Base-by-base conservation (phyloP, 2,329 filamentous ascomycete genomes). In the Aquanectria penicillioides region DNA sequence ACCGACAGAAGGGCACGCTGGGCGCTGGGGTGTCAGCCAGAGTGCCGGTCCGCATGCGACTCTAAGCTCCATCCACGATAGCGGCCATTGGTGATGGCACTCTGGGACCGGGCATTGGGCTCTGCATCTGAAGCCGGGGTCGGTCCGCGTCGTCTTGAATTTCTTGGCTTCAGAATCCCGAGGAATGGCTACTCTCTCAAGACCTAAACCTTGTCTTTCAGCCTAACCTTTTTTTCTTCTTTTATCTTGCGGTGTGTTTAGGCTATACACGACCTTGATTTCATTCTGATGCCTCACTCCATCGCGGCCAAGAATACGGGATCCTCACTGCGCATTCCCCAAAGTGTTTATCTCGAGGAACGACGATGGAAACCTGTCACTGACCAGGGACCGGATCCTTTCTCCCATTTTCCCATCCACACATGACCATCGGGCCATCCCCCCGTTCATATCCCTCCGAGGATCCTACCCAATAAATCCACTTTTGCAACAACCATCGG, bases 371-470 rank as follows among this genome's bases (percentile, higher is more conserved):
- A n/a, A n/a, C n/a, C n/a, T n/a, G n/a, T n/a, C n/a, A n/a, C n/a
- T n/a, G 18, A 46, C 41, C 26, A 28, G 41, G 40, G 46, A 22
- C n/a, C 33, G 10, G 57, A 50, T 51, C 57, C 52, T 60, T 46
- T 51, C 26, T 29, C 44, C 41, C 31, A 33, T 44, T 33, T 36
- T 50, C 33, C 54, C 34, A 41, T 38, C 31, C 26, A 22, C 37
- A 18, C 20, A 36, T 23, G 22, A 23, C 22, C 31, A n/a, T 47
- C 34, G 6, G 11, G 2, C 38, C 13, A 34, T 33, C 26, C 36
- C 26, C 6, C 40, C 33, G 44, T 26, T 17, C 40, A 28, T 26
- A 26, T 37, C 8, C 34, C 23, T 36, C 33, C 12, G 43, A n/a
- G 41, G 12, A 46, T 40, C 41, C 49, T 22, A 29, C 37, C 28